A percentile compares a stretch with the other conserved stretches of the same genome.
Evolutionary conservation across 352 stramenopile genomes (phyloP).

Genomic region (Chrysophaeum taylorii): DNA sequence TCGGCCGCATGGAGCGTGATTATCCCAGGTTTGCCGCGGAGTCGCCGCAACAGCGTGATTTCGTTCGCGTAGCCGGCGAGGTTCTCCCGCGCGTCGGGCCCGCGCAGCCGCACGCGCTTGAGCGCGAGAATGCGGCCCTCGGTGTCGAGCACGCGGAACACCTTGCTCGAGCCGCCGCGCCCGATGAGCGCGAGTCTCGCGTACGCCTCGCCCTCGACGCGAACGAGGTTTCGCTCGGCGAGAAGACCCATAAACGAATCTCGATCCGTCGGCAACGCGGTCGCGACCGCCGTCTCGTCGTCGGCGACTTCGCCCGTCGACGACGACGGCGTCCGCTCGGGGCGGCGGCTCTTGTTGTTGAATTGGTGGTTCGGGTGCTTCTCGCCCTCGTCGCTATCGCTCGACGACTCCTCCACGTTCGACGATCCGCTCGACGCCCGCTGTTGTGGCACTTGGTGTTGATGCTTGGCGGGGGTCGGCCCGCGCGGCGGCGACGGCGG

Average conservation of each 20-base stretch:
- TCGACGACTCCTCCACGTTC: background rate
- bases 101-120: slow-evolving; percentile 92
- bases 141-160: slow-evolving; percentile 82
- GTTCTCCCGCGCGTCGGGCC: slow-evolving; percentile 62
- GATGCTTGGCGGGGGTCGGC: background rate
- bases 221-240: slow-evolving; percentile 48
- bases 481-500: background rate
- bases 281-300: too few relatives aligned
- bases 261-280: too few relatives aligned
- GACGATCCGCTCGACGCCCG: background rate
- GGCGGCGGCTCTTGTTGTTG: background rate
- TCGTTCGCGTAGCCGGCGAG: slow-evolving; percentile 94
- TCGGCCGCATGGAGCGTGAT: slow-evolving; percentile 87
- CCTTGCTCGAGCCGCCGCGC: slow-evolving; percentile 90
- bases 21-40: slow-evolving; percentile 87
- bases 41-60: slow-evolving; percentile 78
- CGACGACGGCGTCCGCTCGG: background rate
- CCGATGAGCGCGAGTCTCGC: slow-evolving; percentile 90
- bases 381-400: too few relatives aligned
- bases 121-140: slow-evolving; percentile 88
- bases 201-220: slow-evolving; percentile 76
- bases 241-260: slow-evolving; percentile 45
- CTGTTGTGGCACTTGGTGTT: background rate
- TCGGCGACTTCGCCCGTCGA: background rate
- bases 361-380: too few relatives aligned